These are phyloP conservation scores for Trichoderma asperelloides DNA, from an alignment of 495 filamentous ascomycete genomes.

Conservation along the genomic window DNA sequence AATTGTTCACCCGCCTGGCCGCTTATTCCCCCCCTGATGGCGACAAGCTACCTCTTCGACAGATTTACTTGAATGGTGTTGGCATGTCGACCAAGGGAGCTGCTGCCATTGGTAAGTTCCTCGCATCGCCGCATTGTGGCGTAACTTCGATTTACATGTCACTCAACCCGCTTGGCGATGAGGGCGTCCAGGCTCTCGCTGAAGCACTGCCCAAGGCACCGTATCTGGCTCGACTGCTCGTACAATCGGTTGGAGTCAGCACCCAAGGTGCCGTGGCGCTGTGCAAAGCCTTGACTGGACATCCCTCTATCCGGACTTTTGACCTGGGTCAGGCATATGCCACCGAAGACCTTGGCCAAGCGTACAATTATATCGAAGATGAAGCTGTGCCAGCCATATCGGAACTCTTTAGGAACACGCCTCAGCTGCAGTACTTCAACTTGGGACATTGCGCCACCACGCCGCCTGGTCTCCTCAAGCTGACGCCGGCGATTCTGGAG, in stretches of 20 bases:
- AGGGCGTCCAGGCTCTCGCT: slow-evolving; percentile 18
- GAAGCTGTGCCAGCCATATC: slow-evolving; percentile 8
- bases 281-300: slow-evolving; percentile 15
- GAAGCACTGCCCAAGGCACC: slow-evolving; percentile 18
- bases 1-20: slow-evolving; percentile 22
- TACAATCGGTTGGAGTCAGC: slow-evolving; percentile 20
- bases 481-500: slow-evolving; percentile 4
- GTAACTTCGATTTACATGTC: slow-evolving; percentile 27
- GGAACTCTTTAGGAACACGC: slow-evolving; percentile 11
- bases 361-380: slow-evolving; percentile 25
- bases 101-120: slow-evolving; percentile 20
- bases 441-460: slow-evolving; percentile 18
- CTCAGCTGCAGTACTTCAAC: slow-evolving; percentile 17
- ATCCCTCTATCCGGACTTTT: slow-evolving; percentile 18
- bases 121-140: slow-evolving; percentile 19
- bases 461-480: slow-evolving; percentile 10
- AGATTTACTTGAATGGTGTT: slow-evolving; percentile 31
- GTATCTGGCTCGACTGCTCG: slow-evolving; percentile 20
- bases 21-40: slow-evolving; percentile 6
- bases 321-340: slow-evolving; percentile 26
- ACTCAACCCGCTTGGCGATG: slow-evolving; percentile 25
- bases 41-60: slow-evolving; percentile 18
- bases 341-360: slow-evolving; percentile 26
- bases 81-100: slow-evolving; percentile 24
- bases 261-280: slow-evolving; percentile 19